phyloP scores from a whole-genome alignment of 73 alveolate species.

The Durusdinium trenchii region DNA sequence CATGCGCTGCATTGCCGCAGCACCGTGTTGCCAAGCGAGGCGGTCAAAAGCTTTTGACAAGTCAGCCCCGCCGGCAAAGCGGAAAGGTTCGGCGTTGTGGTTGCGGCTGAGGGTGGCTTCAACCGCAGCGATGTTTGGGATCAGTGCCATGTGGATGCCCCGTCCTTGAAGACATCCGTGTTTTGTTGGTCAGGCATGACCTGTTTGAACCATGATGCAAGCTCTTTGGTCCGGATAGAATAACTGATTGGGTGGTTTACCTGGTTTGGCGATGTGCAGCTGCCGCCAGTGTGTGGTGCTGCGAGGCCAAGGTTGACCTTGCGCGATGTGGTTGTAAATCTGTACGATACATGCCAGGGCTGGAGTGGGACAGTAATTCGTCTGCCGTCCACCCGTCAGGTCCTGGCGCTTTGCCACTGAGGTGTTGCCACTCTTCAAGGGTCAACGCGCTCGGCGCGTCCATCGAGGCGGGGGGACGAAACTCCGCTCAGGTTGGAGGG shows the following conservation, averaged over 20 bases:
- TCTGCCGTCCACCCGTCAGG: too few relatives aligned
- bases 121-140: neutral
- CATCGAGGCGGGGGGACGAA: neutral
- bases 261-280: too few relatives aligned
- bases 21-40: neutral
- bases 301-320: too few relatives aligned
- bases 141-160: neutral
- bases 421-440: neutral
- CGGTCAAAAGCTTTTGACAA: neutral
- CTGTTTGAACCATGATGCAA: too few relatives aligned
- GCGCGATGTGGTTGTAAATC: too few relatives aligned
- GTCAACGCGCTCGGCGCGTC: neutral
- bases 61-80: slow-evolving; percentile 32
- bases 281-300: too few relatives aligned
- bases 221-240: too few relatives aligned
- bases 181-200: too few relatives aligned
- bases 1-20: slow-evolving; percentile 15
- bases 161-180: neutral
- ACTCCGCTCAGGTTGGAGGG: neutral
- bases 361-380: too few relatives aligned
- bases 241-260: too few relatives aligned
- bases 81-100: neutral
- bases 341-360: too few relatives aligned
- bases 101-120: neutral
- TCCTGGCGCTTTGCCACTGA: too few relatives aligned